phyloP scores from a whole-genome alignment of 257 asterid species.

The Oldenlandia corymbosa region DNA sequence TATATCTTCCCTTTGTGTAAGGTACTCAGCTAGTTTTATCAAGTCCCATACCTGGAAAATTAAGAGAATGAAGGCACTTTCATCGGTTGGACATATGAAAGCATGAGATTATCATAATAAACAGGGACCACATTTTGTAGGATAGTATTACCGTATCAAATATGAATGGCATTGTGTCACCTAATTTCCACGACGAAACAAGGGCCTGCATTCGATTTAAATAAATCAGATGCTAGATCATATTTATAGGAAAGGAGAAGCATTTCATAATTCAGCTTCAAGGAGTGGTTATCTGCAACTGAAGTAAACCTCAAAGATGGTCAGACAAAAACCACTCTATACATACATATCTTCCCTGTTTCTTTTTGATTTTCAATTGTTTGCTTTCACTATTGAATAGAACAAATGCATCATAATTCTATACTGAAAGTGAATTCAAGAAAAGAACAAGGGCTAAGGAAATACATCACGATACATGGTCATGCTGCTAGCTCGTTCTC shows the following conservation, averaged over 20 bases:
- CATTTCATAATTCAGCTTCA: not conserved
- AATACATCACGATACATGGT: conserved; percentile 81
- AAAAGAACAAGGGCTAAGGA: conserved; percentile 14
- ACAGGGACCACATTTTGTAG: conserved; percentile 5
- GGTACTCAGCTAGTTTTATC: conserved; percentile 76
- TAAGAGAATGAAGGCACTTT: conserved; percentile 1
- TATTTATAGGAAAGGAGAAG: too few species aligned
- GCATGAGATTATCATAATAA: conserved; percentile 5
- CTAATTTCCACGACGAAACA: conserved; percentile 76
- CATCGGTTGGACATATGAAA: not conserved
- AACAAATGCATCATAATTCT: not conserved
- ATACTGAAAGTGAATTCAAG: not conserved
- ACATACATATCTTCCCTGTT: not conserved
- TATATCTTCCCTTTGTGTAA: conserved; percentile 66
- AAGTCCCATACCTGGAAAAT: conserved; percentile 76
- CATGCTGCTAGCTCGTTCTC: conserved; percentile 73
- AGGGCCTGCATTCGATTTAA: conserved; percentile 53
- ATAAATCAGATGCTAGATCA: too few species aligned
- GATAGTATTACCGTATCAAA: conserved; percentile 59
- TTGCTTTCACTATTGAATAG: not conserved
- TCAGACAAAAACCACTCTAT: too few species aligned
- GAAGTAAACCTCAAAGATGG: too few species aligned
- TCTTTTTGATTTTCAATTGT: not conserved
- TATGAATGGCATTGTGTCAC: conserved; percentile 88
- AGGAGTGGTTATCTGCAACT: not conserved